phyloP scores from a whole-genome alignment of 1,284 basidiomycete species.

The Apiotrichum porosum region DNA sequence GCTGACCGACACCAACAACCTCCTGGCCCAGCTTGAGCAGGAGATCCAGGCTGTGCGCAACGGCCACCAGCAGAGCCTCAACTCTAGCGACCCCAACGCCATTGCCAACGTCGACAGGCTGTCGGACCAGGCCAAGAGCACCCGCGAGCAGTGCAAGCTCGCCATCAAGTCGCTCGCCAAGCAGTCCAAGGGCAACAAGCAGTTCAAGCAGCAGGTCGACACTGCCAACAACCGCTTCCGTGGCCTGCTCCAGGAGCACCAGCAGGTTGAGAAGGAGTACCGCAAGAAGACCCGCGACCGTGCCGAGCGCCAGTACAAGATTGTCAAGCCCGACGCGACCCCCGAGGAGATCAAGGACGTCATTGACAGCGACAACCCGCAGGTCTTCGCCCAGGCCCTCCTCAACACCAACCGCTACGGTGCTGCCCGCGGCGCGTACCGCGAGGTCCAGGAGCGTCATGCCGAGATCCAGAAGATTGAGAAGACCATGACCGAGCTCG shows the following conservation, averaged over 20 bases:
- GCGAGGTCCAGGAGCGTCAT: conserved; percentile 87
- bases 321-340: conserved; percentile 88
- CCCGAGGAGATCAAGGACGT: conserved; percentile 73
- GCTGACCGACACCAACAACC: conserved; percentile 29
- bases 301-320: conserved; percentile 93
- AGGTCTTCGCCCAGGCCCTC: conserved; percentile 84
- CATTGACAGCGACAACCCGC: conserved; percentile 69
- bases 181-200: conserved; percentile 69
- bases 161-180: conserved; percentile 74
- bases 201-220: conserved; percentile 73
- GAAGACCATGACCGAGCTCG: conserved; percentile 77
- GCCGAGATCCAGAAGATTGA: conserved; percentile 84
- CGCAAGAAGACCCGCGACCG: conserved; percentile 89
- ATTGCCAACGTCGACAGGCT: conserved; percentile 59
- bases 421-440: conserved; percentile 74
- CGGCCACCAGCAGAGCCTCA: conserved; percentile 40
- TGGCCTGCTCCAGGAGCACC: conserved; percentile 56
- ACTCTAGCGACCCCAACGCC: conserved; percentile 42
- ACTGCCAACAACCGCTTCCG: conserved; percentile 51
- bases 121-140: conserved; percentile 68
- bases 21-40: conserved; percentile 42
- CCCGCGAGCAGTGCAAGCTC: conserved; percentile 68
- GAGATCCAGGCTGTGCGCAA: conserved; percentile 42
- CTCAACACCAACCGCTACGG: conserved; percentile 77
- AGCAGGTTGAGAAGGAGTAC: conserved; percentile 88